A percentile compares a stretch with the other conserved stretches of the same genome.
Conservation (phyloP, 257 asterid genomes). For the Vinca minor region DNA sequence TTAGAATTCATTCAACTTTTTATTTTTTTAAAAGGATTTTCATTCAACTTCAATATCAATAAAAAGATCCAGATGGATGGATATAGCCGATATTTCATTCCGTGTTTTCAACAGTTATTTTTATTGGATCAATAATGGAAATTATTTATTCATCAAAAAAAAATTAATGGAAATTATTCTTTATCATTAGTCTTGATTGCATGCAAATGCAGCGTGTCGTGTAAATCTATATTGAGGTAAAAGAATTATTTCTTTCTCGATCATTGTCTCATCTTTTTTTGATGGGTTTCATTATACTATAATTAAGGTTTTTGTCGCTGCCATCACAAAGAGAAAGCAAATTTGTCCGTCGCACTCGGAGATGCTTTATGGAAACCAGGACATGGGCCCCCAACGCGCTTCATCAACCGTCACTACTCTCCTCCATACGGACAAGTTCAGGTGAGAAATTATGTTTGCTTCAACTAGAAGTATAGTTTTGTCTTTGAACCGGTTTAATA, state of each 20-base stretch:
- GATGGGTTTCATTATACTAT: neutral
- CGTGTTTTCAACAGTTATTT: neutral
- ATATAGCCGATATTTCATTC: too few species aligned
- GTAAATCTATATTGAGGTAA: too few species aligned
- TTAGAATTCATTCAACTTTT: too few species aligned
- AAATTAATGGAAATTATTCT: neutral
- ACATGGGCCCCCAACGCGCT: constrained; percentile 11
- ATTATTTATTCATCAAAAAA: too few species aligned
- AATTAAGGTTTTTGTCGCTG: constrained; percentile 57
- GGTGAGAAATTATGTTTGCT: constrained; percentile 15
- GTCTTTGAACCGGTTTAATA: too few species aligned
- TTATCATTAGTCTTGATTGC: neutral
- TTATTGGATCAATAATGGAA: too few species aligned
- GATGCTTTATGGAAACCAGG: constrained; percentile 38
- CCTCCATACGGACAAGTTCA: constrained; percentile 53
- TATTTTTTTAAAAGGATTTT: too few species aligned
- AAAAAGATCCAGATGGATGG: too few species aligned
- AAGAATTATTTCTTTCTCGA: too few species aligned
- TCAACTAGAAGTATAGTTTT: too few species aligned
- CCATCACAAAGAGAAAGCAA: constrained; percentile 63
- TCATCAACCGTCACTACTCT: constrained; percentile 27
- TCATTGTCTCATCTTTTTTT: too few species aligned
- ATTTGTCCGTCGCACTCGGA: constrained; percentile 52
- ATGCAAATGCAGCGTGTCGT: neutral
- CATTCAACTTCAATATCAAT: too few species aligned